phyloP scores from a whole-genome alignment of 495 filamentous ascomycete species.

The Daldinia caldariorum region DNA sequence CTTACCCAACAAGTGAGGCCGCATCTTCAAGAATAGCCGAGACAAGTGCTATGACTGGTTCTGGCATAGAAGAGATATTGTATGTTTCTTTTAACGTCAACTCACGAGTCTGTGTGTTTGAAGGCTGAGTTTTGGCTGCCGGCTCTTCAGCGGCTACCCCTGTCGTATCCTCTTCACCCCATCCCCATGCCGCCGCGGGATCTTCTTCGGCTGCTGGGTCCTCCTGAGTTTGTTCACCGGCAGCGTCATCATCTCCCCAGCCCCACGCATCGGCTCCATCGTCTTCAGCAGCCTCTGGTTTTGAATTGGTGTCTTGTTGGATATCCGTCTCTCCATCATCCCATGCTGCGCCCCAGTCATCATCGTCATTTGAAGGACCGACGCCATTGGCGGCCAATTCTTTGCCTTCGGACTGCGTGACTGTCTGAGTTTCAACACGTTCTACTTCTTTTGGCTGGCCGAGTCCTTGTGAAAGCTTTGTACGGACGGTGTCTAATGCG shows the following conservation, averaged over 20 bases:
- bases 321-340: slow-evolving; percentile 63
- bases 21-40: slow-evolving; percentile 75
- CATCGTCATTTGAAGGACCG: slow-evolving; percentile 52
- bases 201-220: slow-evolving; percentile 55
- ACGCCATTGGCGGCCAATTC: slow-evolving; percentile 65
- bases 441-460: slow-evolving; percentile 74
- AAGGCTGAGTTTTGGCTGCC: slow-evolving; percentile 30
- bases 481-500: slow-evolving; percentile 76
- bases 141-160: slow-evolving; percentile 42
- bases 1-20: slow-evolving; percentile 68
- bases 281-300: slow-evolving; percentile 33
- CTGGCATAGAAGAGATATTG: slow-evolving; percentile 85
- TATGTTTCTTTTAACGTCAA: slow-evolving; percentile 87
- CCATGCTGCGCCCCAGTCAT: slow-evolving; percentile 73
- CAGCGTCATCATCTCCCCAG: slow-evolving; percentile 46
- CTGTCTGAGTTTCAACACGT: slow-evolving; percentile 81
- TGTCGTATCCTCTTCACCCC: slow-evolving; percentile 64
- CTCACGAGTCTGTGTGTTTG: slow-evolving; percentile 50
- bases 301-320: slow-evolving; percentile 55
- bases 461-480: slow-evolving; percentile 70
- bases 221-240: slow-evolving; percentile 25
- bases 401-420: slow-evolving; percentile 72
- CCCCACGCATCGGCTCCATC: slow-evolving; percentile 48
- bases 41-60: slow-evolving; percentile 76
- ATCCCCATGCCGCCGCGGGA: slow-evolving; percentile 67